Percentiles rank a stretch among this genome's conserved stretches.
These are phyloP conservation scores for Psilocybe subaeruginosa DNA, from an alignment of 768 basidiomycete species.

Conservation along the genomic window DNA sequence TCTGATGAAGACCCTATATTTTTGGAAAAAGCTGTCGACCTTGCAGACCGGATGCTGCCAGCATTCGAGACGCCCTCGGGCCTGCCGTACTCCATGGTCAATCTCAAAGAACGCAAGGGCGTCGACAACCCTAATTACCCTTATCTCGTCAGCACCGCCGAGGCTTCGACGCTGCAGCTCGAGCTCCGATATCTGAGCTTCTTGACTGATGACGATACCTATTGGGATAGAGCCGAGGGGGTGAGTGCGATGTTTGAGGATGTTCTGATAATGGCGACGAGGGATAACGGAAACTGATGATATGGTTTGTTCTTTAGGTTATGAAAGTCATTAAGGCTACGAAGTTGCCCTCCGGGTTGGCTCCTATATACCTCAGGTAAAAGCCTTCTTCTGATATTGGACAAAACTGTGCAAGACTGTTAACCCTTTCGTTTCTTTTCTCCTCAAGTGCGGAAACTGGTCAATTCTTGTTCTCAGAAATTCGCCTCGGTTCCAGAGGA, in stretches of 20 bases:
- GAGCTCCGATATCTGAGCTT: slow-evolving; percentile 86
- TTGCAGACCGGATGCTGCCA: slow-evolving; percentile 82
- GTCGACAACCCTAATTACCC: slow-evolving; percentile 61
- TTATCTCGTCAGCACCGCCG: slow-evolving; percentile 78
- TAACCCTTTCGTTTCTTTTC: neutral
- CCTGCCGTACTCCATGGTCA: slow-evolving; percentile 76
- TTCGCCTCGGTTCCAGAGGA: slow-evolving; percentile 91
- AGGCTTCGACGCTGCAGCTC: slow-evolving; percentile 85
- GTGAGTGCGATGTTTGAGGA: slow-evolving; percentile 35
- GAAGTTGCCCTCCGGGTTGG: slow-evolving; percentile 68
- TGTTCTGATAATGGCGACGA: neutral
- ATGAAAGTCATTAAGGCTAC: slow-evolving; percentile 73
- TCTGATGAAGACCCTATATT: slow-evolving; percentile 71
- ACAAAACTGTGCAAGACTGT: no score
- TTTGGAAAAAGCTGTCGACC: slow-evolving; percentile 77
- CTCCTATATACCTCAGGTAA: slow-evolving; percentile 85
- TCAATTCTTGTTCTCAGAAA: slow-evolving; percentile 62
- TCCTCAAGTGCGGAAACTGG: slow-evolving; percentile 41
- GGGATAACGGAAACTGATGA: neutral
- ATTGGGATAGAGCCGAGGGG: slow-evolving; percentile 84
- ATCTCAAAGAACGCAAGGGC: slow-evolving; percentile 65
- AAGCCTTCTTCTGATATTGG: slow-evolving; percentile 5
- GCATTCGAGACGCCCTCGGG: slow-evolving; percentile 84
- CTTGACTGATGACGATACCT: slow-evolving; percentile 75
- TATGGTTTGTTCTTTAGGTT: slow-evolving; percentile 30